Evolutionary conservation across 768 basidiomycete genomes (phyloP).

Genomic region (Tylopilus cervinicoccineus): DNA sequence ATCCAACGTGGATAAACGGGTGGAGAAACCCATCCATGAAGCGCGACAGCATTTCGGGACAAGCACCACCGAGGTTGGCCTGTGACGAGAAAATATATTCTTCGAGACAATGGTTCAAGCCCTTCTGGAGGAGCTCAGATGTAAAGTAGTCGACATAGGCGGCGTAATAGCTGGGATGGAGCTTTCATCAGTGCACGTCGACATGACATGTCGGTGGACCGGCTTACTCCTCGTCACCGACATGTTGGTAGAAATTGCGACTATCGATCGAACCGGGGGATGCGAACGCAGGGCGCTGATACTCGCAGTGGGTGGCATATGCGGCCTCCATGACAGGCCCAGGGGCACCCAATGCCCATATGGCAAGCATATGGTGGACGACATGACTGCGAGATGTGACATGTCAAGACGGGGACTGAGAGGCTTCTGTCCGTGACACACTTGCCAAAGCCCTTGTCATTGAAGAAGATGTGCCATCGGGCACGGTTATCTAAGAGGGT

Average conservation of each 20-base stretch:
- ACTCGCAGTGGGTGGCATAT: slow-evolving; percentile 38
- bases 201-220: background rate
- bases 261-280: slow-evolving; percentile 18
- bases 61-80: slow-evolving; percentile 36
- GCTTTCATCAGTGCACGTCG: background rate
- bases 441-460: slow-evolving; percentile 34
- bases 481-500: slow-evolving; percentile 48
- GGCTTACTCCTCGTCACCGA: slow-evolving; percentile 53
- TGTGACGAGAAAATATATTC: slow-evolving; percentile 51
- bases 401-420: slow-evolving; percentile 18
- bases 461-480: slow-evolving; percentile 54
- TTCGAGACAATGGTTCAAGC: slow-evolving; percentile 43
- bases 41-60: slow-evolving; percentile 49
- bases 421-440: slow-evolving; percentile 11
- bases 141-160: slow-evolving; percentile 58
- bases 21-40: slow-evolving; percentile 57
- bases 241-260: slow-evolving; percentile 49
- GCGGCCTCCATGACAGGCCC: slow-evolving; percentile 38
- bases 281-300: slow-evolving; percentile 35
- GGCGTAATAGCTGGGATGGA: slow-evolving; percentile 48
- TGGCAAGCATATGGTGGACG: slow-evolving; percentile 53
- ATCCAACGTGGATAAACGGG: slow-evolving; percentile 60
- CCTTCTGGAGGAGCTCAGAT: slow-evolving; percentile 38
- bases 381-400: slow-evolving; percentile 46
- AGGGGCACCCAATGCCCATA: slow-evolving; percentile 58